Percentiles rank a stretch among this genome's conserved stretches.
phyloP scores from a whole-genome alignment of 352 stramenopile genomes.

The Globisporangium spinosum region DNA sequence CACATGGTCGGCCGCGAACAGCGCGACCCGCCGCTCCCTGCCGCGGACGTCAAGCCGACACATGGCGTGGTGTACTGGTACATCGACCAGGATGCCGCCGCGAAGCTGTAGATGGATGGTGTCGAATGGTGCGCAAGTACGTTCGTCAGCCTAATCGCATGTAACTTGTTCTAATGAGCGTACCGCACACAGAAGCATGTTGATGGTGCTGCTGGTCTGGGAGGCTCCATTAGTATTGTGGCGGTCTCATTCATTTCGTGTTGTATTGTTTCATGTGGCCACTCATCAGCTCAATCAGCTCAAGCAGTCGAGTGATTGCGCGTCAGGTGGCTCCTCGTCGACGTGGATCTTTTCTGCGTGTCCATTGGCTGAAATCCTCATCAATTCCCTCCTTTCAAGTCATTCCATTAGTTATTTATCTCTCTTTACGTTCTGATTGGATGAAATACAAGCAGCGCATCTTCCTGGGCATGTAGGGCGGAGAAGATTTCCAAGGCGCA shows the following conservation, averaged over 20 bases:
- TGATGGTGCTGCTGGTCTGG: slow-evolving; percentile 11
- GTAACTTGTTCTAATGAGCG: not conserved
- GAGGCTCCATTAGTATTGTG: not conserved
- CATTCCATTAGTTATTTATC: not conserved
- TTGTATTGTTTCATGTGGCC: not conserved
- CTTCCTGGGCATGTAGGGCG: not conserved
- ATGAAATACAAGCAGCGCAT: slow-evolving; percentile 2
- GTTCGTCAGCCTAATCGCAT: not conserved
- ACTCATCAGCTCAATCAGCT: slow-evolving; percentile 2
- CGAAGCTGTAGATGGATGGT: slow-evolving; percentile 40
- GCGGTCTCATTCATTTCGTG: not conserved
- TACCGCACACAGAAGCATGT: not conserved
- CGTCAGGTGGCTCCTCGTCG: slow-evolving; percentile 2
- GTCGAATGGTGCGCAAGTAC: slow-evolving; percentile 13
- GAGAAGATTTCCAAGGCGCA: not conserved
- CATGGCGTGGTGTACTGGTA: slow-evolving; percentile 83
- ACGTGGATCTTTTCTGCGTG: slow-evolving; percentile 6
- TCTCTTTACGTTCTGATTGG: slow-evolving; percentile 18
- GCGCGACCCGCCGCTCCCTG: slow-evolving; percentile 59
- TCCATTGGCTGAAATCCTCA: slow-evolving; percentile 8
- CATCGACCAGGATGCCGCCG: slow-evolving; percentile 73
- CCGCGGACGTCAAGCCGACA: slow-evolving; percentile 64
- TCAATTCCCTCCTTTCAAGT: not conserved
- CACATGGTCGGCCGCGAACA: slow-evolving; percentile 70
- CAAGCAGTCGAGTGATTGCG: slow-evolving; percentile 8